A percentile compares a stretch with the other conserved stretches of the same genome.
Evolutionary conservation across 2,329 filamentous ascomycete species (phyloP).

Genomic region (Exophiala spinifera): DNA sequence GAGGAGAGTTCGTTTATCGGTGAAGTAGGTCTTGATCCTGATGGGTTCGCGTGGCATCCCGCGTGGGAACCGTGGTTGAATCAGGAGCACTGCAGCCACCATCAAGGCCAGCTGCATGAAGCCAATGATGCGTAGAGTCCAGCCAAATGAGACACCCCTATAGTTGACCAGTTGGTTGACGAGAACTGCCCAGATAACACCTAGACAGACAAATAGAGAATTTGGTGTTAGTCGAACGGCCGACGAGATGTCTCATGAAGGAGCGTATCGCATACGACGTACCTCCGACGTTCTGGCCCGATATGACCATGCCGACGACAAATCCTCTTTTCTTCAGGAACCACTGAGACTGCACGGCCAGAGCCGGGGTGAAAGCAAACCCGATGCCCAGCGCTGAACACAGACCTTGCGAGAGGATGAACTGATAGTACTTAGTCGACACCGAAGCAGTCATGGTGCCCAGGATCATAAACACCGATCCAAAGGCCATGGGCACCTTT

Average conservation of each 20-base stretch:
- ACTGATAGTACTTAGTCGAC: constrained; percentile 53
- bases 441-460: constrained; percentile 58
- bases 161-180: constrained; percentile 50
- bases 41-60: neutral
- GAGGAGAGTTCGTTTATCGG: constrained; percentile 10
- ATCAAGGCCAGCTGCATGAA: constrained; percentile 50
- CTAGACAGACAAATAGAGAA: constrained; percentile 27
- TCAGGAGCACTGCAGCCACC: constrained; percentile 37
- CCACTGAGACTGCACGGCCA: constrained; percentile 14
- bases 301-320: constrained; percentile 17
- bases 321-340: constrained; percentile 9
- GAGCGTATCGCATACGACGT: too few species aligned
- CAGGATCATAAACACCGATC: constrained; percentile 38
- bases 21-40: constrained; percentile 26
- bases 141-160: constrained; percentile 46
- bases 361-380: constrained; percentile 5
- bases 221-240: neutral
- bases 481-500: neutral
- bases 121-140: constrained; percentile 52
- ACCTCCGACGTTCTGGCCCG: constrained; percentile 15
- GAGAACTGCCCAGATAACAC: constrained; percentile 50
- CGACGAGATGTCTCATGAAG: neutral
- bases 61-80: constrained; percentile 7
- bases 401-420: constrained; percentile 53
- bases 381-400: constrained; percentile 48